Base-by-base conservation (phyloP, 75 land plant genomes). In the Isoetes taiwanensis region DNA sequence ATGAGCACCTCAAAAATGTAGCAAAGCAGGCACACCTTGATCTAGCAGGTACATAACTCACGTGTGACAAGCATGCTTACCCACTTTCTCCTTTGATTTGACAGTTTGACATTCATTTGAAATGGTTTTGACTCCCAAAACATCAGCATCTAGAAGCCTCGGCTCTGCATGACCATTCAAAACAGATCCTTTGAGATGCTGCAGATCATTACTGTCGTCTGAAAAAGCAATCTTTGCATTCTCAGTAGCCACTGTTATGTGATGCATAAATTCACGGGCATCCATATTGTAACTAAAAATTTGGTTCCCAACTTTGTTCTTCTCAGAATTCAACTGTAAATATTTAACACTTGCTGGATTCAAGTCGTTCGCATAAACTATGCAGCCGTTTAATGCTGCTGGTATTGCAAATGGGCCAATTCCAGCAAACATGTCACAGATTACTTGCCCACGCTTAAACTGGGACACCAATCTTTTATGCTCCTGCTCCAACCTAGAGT, bases 341-440 rank as follows among this genome's bases (percentile, higher is more conserved):
- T 78, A 91, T 53, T 72, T 77, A 30, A 81, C 67, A 57, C 88
- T 78, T 23, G 74, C 72, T 59, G 97, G 97, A 68, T 91, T 91
- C 14, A 91, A 64, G 54, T 91, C 97, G 76, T 91, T 91, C 52
- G 97, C 97, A 78, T 64, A 81, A 21, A 91, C 89, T 28, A 74
- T 2, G 46, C 97, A 91, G 19, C 94, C 97, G 42, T 77, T 84
- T 37, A 76, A 94, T 28, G 97, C 97, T 32, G 95, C 94, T 32
- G 97, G 97, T 69, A 91, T 81, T 6, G 95, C 84, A 76, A 56
- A 79, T 6, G 97, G 97, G 28, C 97, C 97, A 40, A 91, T 66
- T 16, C 97, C 97, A 40, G 88, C 80, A 73, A 91, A 91, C 94
- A 91, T 86, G 64, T 91, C 97, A 65, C 74, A 76, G 30, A 91